Base-by-base conservation (phyloP, 169 alveolate genomes). In the Eimeria tenella region DNA sequence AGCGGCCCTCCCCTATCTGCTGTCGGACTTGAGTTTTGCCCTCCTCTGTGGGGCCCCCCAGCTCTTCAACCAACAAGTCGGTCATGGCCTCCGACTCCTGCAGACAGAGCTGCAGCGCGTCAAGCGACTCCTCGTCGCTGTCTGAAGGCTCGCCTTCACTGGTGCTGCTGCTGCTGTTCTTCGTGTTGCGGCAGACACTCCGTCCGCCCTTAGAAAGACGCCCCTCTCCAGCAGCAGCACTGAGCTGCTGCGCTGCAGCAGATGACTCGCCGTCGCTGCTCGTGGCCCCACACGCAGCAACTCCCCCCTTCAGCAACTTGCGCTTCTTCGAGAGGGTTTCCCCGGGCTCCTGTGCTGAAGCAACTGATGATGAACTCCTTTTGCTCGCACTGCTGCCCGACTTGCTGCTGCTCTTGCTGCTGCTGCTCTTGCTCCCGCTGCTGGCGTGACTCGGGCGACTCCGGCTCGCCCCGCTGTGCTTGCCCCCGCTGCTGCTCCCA, bases 61-160 rank as follows among this genome's bases (percentile, higher is more conserved):
- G 86, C 65, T 81, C 95, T 21, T 81, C 62, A 68, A 93, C 95
- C 52, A 93, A 21, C 68, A 55, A 31, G 62, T 81, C 68, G 15
- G 87, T 82, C 95, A 93, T 83, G 13, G 81, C 91, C 60, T 65
- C 86, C 52, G 91, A 63, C 50, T 74, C 90, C 42, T 55, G 56
- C 53, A 75, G 70, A 21, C 95, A 93, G 68, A 81, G 25, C 91
- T 90, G 94, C 65, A 90, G 52, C 63, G 90, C 94, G 55, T 79
- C 86, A 17, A 90, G 86, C 10, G 91, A 81, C 49, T 77, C 94
- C 49, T 90, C 94, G 75, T 90, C 94, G 90, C 94, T 90, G 82
- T 70, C 75, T 60, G 56, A 17, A 15, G 17, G 82, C 65, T 71
- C 71, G 31, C 71, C 25, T 50, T 52, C 73, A 56, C 93, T 70